A percentile compares a stretch with the other conserved stretches of the same genome.
These are phyloP conservation scores for Russula lepida DNA, from an alignment of 768 basidiomycete species.

Conservation along the genomic window DNA sequence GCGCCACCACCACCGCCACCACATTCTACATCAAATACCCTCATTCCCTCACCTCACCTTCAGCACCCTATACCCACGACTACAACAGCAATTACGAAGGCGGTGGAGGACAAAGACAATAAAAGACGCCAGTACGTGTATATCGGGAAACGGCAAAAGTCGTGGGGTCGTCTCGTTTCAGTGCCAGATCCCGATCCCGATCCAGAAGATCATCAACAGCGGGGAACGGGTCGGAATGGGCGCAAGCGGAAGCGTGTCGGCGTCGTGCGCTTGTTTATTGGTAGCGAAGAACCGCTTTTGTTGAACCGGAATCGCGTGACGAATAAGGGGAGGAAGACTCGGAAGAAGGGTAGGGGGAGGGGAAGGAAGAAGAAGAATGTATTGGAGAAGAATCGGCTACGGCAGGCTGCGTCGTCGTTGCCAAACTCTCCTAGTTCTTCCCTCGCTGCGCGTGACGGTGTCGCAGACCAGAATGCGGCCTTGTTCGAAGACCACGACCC, in stretches of 20 bases:
- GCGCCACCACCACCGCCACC: neutral
- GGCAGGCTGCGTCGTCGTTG: neutral
- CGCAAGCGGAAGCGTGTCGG: neutral
- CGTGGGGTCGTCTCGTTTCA: constrained; percentile 2
- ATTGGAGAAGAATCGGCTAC: neutral
- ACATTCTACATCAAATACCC: neutral
- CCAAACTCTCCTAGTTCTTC: neutral
- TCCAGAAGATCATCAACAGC: neutral
- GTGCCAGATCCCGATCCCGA: constrained; percentile 4
- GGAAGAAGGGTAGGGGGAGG: neutral
- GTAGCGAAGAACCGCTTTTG: neutral
- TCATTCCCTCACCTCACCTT: neutral
- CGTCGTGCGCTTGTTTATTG: neutral
- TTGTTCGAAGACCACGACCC: neutral
- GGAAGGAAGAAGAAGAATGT: neutral
- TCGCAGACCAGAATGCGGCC: no score
- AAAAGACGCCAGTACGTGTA: neutral
- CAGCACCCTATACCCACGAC: neutral
- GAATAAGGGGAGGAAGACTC: neutral
- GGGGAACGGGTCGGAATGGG: neutral
- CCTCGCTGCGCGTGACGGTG: neutral
- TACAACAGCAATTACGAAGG: neutral
- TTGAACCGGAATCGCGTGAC: no score
- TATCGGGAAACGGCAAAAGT: constrained; percentile 1
- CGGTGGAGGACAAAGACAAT: neutral